Percentiles rank a stretch among this genome's conserved stretches.
Evolutionary conservation across 2,329 filamentous ascomycete species (phyloP).

Genomic region (Myriosclerotinia curreyana): DNA sequence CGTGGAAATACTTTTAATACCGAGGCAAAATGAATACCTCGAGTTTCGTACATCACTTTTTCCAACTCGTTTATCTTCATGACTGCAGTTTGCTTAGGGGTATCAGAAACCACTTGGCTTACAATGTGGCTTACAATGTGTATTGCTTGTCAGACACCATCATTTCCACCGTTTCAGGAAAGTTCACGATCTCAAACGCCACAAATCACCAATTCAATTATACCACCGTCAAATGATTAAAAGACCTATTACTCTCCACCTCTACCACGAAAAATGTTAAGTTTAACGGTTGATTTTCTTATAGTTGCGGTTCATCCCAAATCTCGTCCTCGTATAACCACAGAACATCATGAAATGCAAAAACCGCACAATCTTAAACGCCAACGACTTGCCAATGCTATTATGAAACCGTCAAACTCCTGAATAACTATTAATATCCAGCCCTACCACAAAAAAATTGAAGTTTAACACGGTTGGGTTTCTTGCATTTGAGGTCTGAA

Average conservation of each 20-base stretch:
- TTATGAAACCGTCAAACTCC: background rate
- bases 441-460: background rate
- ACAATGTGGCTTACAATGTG: background rate
- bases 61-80: background rate
- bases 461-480: background rate
- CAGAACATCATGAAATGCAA: background rate
- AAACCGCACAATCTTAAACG: background rate
- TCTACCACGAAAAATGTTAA: background rate
- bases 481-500: background rate
- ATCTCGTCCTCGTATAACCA: conserved; percentile 1
- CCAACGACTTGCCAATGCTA: background rate
- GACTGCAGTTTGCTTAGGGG: background rate
- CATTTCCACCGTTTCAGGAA: background rate
- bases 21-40: background rate
- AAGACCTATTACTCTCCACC: background rate
- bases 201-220: background rate
- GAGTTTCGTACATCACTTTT: background rate
- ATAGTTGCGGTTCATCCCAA: background rate
- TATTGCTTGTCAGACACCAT: conserved; percentile 5
- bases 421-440: background rate
- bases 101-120: background rate
- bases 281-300: background rate
- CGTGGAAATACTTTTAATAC: background rate
- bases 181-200: background rate
- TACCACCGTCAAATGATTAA: background rate